These are phyloP conservation scores for Aspergillus pseudoviridinutans DNA, from an alignment of 2,329 filamentous ascomycete genomes.

Conservation along the genomic window DNA sequence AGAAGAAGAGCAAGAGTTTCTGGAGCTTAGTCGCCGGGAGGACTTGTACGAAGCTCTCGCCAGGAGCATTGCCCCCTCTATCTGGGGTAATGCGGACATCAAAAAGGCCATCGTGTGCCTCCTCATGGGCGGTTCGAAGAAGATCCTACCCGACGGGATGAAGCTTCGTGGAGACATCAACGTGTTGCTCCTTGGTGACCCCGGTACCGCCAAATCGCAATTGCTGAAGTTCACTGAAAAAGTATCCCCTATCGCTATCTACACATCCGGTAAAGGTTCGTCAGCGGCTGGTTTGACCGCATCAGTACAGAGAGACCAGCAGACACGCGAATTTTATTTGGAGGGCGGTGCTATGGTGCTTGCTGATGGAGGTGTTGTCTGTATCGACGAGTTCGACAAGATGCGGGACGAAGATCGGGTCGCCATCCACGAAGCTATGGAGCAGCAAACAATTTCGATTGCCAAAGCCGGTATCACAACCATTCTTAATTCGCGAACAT, in stretches of 20 bases:
- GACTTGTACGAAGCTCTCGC: conserved; percentile 91
- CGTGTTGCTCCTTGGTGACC: conserved; percentile 91
- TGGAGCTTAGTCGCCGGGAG: conserved; percentile 81
- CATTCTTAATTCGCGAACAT: conserved; percentile 92
- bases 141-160: conserved; percentile 97
- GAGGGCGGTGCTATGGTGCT: conserved; percentile 98
- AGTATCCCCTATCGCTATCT: conserved; percentile 92
- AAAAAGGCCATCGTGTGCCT: conserved; percentile 96
- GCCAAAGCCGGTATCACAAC: conserved; percentile 98
- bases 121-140: conserved; percentile 91
- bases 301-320: conserved; percentile 88
- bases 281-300: conserved; percentile 96
- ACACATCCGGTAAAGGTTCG: conserved; percentile 97
- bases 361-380: conserved; percentile 93
- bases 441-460: conserved; percentile 98
- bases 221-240: conserved; percentile 96
- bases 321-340: conserved; percentile 92
- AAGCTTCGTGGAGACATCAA: conserved; percentile 97
- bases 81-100: conserved; percentile 93
- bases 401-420: conserved; percentile 98
- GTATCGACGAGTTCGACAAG: conserved; percentile 99
- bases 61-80: conserved; percentile 91
- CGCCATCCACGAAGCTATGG: conserved; percentile 99
- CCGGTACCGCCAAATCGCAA: conserved; percentile 97
- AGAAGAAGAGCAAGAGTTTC: conserved; percentile 94